Evolutionary conservation across 2,329 filamentous ascomycete genomes (phyloP).

Genomic region (Fusarium aywerte): DNA sequence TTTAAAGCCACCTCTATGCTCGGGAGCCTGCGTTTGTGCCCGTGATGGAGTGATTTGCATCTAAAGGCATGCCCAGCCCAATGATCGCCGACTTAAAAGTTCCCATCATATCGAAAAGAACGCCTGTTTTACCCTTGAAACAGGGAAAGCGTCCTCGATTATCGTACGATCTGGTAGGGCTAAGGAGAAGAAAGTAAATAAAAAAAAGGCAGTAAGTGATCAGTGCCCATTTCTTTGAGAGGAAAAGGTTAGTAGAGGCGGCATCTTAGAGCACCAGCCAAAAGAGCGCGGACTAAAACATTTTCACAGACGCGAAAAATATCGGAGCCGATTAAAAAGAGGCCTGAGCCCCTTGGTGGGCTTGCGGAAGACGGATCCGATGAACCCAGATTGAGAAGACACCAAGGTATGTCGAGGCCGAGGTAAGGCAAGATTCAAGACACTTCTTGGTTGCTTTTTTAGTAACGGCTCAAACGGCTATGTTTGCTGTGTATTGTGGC

Average conservation of each 20-base stretch:
- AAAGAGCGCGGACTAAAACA: constrained; percentile 2
- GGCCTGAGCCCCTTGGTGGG: constrained; percentile 12
- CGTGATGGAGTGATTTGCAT: not conserved
- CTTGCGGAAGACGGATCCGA: constrained; percentile 16
- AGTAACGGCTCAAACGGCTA: not conserved
- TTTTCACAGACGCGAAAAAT: not conserved
- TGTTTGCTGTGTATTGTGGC: constrained; percentile 14
- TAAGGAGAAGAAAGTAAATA: no score
- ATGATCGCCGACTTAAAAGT: not conserved
- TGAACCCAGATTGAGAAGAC: constrained; percentile 8
- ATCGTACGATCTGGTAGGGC: constrained; percentile 4
- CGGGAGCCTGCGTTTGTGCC: not conserved
- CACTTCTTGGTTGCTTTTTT: constrained; percentile 9
- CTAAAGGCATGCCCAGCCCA: not conserved
- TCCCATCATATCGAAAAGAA: not conserved
- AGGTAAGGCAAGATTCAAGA: not conserved
- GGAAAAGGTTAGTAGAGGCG: constrained; percentile 7
- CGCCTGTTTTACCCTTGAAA: not conserved
- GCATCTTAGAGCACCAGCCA: constrained; percentile 9
- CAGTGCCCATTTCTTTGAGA: constrained; percentile 8
- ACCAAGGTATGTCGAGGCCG: not conserved
- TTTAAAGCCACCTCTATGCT: not conserved
- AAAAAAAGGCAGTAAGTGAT: constrained; percentile 13
- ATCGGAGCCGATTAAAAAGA: constrained; percentile 7
- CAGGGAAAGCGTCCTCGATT: not conserved